Base-by-base conservation (phyloP, 306 rosid species). In the Malus orientalis region DNA sequence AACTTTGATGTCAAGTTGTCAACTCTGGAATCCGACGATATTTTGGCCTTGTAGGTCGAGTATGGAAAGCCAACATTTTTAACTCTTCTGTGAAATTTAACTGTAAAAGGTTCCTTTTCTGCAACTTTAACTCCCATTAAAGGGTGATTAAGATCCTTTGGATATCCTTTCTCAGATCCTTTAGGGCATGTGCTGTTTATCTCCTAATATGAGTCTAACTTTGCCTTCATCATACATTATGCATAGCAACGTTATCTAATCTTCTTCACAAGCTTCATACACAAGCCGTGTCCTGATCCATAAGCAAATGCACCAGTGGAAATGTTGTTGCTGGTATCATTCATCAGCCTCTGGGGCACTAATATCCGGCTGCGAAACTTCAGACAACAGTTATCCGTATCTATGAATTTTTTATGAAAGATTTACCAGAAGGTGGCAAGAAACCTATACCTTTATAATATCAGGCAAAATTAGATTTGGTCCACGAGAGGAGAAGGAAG, bases 251-350 rank as follows among this genome's bases (percentile, higher is more conserved):
- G 53, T 32, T 10, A 82, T 47, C 45, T 87, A 80, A 49, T 85
- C 85, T 3, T 72, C 77, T 64, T 63, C 44, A 1, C 58, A 66
- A 25, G 77, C 33, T 38, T 84, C 85, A 33, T 75, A 85, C 30
- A 87, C 71, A 45, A 81, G 74, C 0, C 90, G 16, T 62, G 71
- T 18, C 87, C 90, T 0, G 69, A 47, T 25, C 90, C 90, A 62
- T 79, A 74, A 18, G 70, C 76, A 79, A 79, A 87, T 51, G 81
- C 84, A 3, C 71, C 70, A 8, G 49, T 22, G 4, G 12, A 57
- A n/a, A 8, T 20, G 5, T n/a, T 22, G 5, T n/a, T 20, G 13
- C 11, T 10, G 5, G 80, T 67, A 16, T 19, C 53, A 25, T 29
- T 63, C 67, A 81, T 81, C 22, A 0, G 79, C 63, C 33, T 84